Conservation (phyloP, 331 rosid species). For the Cydonia oblonga region DNA sequence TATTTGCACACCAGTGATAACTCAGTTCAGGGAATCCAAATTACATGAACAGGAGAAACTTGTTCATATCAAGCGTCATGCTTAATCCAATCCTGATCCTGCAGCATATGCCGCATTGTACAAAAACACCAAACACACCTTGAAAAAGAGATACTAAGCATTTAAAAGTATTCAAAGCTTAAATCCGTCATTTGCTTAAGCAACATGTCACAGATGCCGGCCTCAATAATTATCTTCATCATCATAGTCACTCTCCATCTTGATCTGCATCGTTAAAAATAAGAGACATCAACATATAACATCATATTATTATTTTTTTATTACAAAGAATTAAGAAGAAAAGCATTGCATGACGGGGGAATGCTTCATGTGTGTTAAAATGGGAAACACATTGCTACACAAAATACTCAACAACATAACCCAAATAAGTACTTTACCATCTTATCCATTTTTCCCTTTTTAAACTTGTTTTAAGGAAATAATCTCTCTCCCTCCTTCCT, state of each 20-base stretch:
- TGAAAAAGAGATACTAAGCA: constrained; percentile 3
- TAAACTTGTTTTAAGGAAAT: too few relatives aligned
- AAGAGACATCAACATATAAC: not conserved
- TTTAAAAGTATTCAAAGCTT: constrained; percentile 2
- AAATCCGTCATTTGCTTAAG: constrained; percentile 2
- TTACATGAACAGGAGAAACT: not conserved
- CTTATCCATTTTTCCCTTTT: too few relatives aligned
- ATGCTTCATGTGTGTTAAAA: not conserved
- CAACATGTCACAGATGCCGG: constrained; percentile 18
- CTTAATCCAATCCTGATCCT: constrained; percentile 2
- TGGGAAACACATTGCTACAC: not conserved
- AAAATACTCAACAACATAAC: too few relatives aligned
- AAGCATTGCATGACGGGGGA: not conserved
- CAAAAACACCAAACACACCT: not conserved
- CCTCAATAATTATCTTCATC: constrained; percentile 16
- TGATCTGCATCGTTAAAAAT: constrained; percentile 22
- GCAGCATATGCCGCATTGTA: not conserved
- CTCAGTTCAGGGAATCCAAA: not conserved
- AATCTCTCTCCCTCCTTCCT: not conserved
- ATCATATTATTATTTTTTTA: not conserved
- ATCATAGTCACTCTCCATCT: constrained; percentile 17
- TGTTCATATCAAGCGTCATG: not conserved
- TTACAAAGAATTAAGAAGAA: not conserved
- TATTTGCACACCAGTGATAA: not conserved
- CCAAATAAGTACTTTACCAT: too few relatives aligned